A percentile compares a stretch with the other conserved stretches of the same genome.
Conservation (phyloP, 1,284 basidiomycete species). For the Bondarzewia mesenterica region DNA sequence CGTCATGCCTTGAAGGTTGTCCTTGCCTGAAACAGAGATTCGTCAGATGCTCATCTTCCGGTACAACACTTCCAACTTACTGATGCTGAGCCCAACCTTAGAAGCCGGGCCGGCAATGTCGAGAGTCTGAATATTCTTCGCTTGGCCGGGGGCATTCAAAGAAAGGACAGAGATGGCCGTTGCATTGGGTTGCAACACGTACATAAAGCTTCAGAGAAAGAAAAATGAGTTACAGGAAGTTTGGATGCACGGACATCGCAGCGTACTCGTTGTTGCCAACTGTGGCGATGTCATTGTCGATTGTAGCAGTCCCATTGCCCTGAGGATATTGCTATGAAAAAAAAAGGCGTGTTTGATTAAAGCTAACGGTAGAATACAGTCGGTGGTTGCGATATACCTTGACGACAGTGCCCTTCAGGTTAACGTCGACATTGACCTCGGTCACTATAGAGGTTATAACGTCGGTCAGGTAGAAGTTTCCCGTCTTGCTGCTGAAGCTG, state of each 20-base stretch:
- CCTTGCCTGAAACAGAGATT: conserved; percentile 20
- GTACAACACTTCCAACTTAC: conserved; percentile 16
- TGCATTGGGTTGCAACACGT: conserved; percentile 32
- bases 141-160: conserved; percentile 31
- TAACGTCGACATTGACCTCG: conserved; percentile 37
- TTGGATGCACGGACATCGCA: neutral
- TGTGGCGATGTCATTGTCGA: conserved; percentile 38
- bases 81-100: conserved; percentile 29
- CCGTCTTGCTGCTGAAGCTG: conserved; percentile 34
- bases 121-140: conserved; percentile 29
- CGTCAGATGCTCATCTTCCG: too few relatives aligned
- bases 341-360: too few relatives aligned
- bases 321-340: conserved; percentile 40
- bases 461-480: conserved; percentile 43
- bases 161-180: conserved; percentile 34
- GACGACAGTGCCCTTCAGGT: conserved; percentile 35
- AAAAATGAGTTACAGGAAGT: neutral
- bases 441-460: conserved; percentile 34
- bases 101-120: conserved; percentile 30
- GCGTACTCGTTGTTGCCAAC: conserved; percentile 37
- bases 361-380: neutral
- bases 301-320: conserved; percentile 29
- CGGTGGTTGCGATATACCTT: conserved; percentile 21
- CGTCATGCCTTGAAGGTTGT: conserved; percentile 37
- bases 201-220: conserved; percentile 30